Evolutionary conservation across 805 yeast genomes (phyloP).

Genomic region (Priceomyces haplophilus): DNA sequence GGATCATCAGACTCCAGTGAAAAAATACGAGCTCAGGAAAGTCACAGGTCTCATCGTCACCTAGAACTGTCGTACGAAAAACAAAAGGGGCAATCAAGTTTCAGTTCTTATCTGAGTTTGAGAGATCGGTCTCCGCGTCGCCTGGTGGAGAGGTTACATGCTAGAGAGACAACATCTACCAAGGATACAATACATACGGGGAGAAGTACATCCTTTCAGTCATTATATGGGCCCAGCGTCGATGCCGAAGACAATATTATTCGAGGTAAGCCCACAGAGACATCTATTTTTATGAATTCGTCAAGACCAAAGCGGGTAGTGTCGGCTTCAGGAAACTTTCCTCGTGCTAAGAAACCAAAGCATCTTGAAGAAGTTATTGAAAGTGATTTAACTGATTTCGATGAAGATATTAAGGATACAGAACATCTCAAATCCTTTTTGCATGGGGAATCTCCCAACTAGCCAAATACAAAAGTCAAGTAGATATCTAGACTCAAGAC

Average conservation of each 20-base stretch:
- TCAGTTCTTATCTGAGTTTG: slow-evolving; percentile 5
- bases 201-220: neutral
- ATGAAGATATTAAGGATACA: slow-evolving; percentile 16
- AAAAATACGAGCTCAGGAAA: neutral
- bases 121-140: slow-evolving; percentile 9
- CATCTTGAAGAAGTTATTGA: slow-evolving; percentile 13
- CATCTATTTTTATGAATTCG: slow-evolving; percentile 4
- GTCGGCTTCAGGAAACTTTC: neutral
- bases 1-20: neutral
- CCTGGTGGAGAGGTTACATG: neutral
- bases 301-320: slow-evolving; percentile 3
- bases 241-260: neutral
- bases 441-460: slow-evolving; percentile 2
- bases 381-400: slow-evolving; percentile 25
- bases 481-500: too few species aligned
- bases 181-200: neutral
- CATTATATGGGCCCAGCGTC: neutral
- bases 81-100: neutral
- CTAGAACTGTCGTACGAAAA: neutral
- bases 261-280: neutral
- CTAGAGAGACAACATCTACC: neutral
- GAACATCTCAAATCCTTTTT: slow-evolving; percentile 10
- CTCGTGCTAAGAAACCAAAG: neutral
- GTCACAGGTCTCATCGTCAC: neutral
- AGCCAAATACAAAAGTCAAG: neutral